phyloP scores from a whole-genome alignment of 768 basidiomycete genomes.

The Vararia minispora region DNA sequence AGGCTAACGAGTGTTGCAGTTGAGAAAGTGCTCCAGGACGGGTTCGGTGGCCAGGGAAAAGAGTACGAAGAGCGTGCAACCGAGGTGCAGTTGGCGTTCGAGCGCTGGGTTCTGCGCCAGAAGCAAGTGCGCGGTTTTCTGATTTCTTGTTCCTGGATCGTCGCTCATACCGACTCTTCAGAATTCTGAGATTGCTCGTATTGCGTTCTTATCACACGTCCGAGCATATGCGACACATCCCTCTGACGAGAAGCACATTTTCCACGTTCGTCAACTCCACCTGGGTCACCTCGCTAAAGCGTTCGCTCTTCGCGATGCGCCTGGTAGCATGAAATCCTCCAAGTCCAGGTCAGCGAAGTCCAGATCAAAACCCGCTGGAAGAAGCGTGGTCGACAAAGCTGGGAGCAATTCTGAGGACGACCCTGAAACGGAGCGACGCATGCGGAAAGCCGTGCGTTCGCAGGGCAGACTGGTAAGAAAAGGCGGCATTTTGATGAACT shows the following conservation, averaged over 20 bases:
- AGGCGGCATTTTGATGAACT: slow-evolving; percentile 62
- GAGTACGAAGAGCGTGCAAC: slow-evolving; percentile 89
- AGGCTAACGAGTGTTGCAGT: slow-evolving; percentile 49
- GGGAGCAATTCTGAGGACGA: slow-evolving; percentile 18
- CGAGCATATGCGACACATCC: slow-evolving; percentile 98
- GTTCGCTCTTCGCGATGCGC: slow-evolving; percentile 83
- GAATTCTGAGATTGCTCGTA: slow-evolving; percentile 71
- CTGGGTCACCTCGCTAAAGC: slow-evolving; percentile 91
- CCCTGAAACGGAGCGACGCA: slow-evolving; percentile 63
- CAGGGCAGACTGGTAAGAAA: slow-evolving; percentile 77
- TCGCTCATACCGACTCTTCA: slow-evolving; percentile 21
- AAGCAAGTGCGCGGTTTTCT: slow-evolving; percentile 42
- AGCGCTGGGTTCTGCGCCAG: slow-evolving; percentile 76
- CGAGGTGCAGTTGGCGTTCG: slow-evolving; percentile 90
- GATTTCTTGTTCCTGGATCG: slow-evolving; percentile 3
- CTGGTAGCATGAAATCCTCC: slow-evolving; percentile 27
- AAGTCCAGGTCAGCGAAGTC: slow-evolving; percentile 5
- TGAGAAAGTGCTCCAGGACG: slow-evolving; percentile 62
- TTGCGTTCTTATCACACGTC: slow-evolving; percentile 86
- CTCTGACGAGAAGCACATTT: slow-evolving; percentile 88
- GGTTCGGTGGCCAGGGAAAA: slow-evolving; percentile 74
- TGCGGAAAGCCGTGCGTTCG: slow-evolving; percentile 75
- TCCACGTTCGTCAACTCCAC: slow-evolving; percentile 91
- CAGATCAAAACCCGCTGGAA: background rate
- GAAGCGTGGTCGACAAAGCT: slow-evolving; percentile 7